Evolutionary conservation across 2,329 filamentous ascomycete genomes (phyloP).

Genomic region (Penicillium olsonii): DNA sequence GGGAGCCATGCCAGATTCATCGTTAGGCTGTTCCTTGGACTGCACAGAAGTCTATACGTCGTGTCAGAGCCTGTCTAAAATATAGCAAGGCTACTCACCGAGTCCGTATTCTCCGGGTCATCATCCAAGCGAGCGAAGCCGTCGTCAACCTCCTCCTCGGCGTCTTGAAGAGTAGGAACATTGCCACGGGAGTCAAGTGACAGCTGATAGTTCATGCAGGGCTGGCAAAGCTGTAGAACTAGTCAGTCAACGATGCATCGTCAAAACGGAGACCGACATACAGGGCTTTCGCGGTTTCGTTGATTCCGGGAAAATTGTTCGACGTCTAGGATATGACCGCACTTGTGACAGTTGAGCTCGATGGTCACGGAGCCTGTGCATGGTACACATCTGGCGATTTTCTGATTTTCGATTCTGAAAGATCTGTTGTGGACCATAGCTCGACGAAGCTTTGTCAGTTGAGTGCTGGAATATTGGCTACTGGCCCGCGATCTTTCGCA

Average conservation of each 20-base stretch:
- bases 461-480: conserved; percentile 1
- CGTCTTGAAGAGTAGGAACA: not conserved
- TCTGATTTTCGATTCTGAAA: not conserved
- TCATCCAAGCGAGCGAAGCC: not conserved
- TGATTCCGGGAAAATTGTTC: conserved; percentile 8
- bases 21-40: no score
- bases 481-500: conserved; percentile 2
- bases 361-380: conserved; percentile 1
- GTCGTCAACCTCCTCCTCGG: not conserved
- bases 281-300: conserved; percentile 4
- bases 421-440: not conserved
- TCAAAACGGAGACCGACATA: not conserved
- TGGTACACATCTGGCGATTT: conserved; percentile 6
- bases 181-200: not conserved
- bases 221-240: not conserved
- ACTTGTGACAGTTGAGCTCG: conserved; percentile 5
- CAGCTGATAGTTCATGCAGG: conserved; percentile 15
- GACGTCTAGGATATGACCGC: conserved; percentile 5
- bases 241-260: not conserved
- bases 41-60: not conserved
- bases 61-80: not conserved
- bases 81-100: not conserved
- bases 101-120: not conserved
- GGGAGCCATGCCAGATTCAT: not conserved
- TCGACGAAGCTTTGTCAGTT: conserved; percentile 5